phyloP scores from a whole-genome alignment of 305 asterid genomes.

The Withania somnifera region DNA sequence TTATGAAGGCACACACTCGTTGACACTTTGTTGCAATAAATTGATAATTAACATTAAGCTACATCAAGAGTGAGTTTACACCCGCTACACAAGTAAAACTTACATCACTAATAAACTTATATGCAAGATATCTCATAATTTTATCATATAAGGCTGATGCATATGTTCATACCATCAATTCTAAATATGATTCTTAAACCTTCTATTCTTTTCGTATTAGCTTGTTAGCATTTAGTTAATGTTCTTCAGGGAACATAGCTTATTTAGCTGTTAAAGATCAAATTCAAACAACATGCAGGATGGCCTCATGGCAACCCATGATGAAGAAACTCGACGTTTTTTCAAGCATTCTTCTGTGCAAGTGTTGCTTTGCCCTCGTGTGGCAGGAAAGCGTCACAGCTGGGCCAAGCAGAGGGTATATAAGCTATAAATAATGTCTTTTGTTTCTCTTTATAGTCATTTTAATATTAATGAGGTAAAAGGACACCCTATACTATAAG shows the following conservation, averaged over 20 bases:
- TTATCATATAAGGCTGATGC: not conserved
- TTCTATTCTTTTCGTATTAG: not conserved
- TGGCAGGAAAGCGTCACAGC: slow-evolving; percentile 23
- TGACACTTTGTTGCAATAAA: not conserved
- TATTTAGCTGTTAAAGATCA: not conserved
- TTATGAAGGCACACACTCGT: not conserved
- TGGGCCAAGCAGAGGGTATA: slow-evolving; percentile 18
- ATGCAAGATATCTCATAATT: not conserved
- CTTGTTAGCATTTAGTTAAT: not conserved
- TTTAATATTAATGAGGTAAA: not conserved
- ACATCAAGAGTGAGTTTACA: not conserved
- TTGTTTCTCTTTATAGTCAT: not conserved
- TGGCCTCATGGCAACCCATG: slow-evolving; percentile 22
- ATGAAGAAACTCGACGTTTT: slow-evolving; percentile 28
- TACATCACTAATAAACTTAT: not conserved
- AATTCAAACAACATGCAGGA: slow-evolving; percentile 2
- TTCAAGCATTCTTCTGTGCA: slow-evolving; percentile 28
- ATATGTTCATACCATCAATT: not conserved
- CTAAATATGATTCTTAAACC: not conserved
- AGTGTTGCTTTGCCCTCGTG: slow-evolving; percentile 25
- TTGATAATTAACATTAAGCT: not conserved
- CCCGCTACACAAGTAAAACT: not conserved
- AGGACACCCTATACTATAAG: not conserved
- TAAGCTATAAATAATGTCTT: not conserved
- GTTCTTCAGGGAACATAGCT: not conserved